phyloP scores from a whole-genome alignment of 108 stramenopile genomes.

The Chaetoceros muelleri region DNA sequence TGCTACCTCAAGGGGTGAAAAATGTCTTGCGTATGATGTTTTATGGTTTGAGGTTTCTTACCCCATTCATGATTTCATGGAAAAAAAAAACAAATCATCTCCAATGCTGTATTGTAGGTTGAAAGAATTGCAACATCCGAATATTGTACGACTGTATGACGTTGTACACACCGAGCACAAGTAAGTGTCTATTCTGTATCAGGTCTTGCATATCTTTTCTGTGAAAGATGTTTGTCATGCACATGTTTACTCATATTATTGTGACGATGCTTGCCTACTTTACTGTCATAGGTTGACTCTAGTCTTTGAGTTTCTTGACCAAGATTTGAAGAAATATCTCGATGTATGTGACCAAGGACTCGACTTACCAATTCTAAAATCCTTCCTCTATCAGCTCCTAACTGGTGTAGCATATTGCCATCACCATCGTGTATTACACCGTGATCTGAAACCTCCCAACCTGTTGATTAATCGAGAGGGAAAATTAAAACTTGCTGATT shows the following conservation, averaged over 20 bases:
- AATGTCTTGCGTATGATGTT: not conserved
- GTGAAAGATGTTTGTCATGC: no score
- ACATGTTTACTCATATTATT: not conserved
- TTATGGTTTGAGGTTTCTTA: not conserved
- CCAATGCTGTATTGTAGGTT: conserved; percentile 29
- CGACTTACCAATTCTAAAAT: conserved; percentile 83
- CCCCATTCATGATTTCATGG: not conserved
- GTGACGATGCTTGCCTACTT: not conserved
- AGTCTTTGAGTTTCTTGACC: conserved; percentile 99
- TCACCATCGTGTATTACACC: conserved; percentile 91
- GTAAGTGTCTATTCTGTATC: not conserved
- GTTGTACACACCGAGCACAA: conserved; percentile 94
- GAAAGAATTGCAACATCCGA: conserved; percentile 91
- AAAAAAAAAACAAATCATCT: not conserved
- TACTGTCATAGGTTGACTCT: conserved; percentile 65
- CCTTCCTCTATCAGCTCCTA: conserved; percentile 94
- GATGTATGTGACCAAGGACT: conserved; percentile 92
- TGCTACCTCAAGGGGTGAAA: not conserved
- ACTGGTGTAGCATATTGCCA: conserved; percentile 98
- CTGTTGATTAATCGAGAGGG: conserved; percentile 94
- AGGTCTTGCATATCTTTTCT: no score
- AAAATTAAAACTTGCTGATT: conserved; percentile 98
- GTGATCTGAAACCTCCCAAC: conserved; percentile 96
- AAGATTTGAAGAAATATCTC: conserved; percentile 95
- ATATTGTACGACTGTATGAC: conserved; percentile 95